phyloP scores from a whole-genome alignment of 2,329 filamentous ascomycete genomes.

The Alternaria rosae region DNA sequence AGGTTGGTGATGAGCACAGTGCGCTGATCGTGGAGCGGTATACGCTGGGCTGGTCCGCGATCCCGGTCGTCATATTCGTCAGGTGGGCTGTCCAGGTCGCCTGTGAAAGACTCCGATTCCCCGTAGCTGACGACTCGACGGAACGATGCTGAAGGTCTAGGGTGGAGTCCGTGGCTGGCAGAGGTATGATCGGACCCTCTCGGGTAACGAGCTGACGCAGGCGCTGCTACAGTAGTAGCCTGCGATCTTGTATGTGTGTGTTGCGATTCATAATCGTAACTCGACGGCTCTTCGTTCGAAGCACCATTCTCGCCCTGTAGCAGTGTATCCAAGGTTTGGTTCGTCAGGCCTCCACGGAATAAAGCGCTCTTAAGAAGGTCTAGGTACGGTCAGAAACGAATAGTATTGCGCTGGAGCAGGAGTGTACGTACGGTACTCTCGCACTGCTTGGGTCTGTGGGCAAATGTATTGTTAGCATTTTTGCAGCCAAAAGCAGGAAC shows the following conservation, averaged over 20 bases:
- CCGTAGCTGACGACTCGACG: constrained; percentile 27
- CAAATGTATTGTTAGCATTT: constrained; percentile 2
- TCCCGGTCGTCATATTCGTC: constrained; percentile 18
- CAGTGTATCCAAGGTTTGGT: constrained; percentile 59
- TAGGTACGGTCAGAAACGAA: constrained; percentile 27
- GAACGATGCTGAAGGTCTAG: constrained; percentile 18
- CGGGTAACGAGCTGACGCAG: constrained; percentile 10
- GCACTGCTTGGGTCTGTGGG: constrained; percentile 50
- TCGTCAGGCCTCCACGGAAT: constrained; percentile 59
- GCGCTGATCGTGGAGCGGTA: constrained; percentile 53
- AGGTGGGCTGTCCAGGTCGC: constrained; percentile 5
- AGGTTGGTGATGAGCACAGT: constrained; percentile 71
- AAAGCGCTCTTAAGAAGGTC: constrained; percentile 58
- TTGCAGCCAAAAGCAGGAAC: not conserved
- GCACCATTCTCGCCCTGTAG: constrained; percentile 42
- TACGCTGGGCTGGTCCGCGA: constrained; percentile 7
- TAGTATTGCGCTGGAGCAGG: not conserved
- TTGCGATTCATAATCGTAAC: constrained; percentile 24
- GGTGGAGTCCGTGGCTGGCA: constrained; percentile 23
- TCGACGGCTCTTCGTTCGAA: constrained; percentile 20
- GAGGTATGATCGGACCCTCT: constrained; percentile 31
- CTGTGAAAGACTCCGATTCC: constrained; percentile 25
- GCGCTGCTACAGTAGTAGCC: constrained; percentile 17
- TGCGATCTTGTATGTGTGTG: constrained; percentile 18
- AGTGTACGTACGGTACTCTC: constrained; percentile 62